Evolutionary conservation across 1,284 basidiomycete species (phyloP).

Genomic region (Leccinum holopus): DNA sequence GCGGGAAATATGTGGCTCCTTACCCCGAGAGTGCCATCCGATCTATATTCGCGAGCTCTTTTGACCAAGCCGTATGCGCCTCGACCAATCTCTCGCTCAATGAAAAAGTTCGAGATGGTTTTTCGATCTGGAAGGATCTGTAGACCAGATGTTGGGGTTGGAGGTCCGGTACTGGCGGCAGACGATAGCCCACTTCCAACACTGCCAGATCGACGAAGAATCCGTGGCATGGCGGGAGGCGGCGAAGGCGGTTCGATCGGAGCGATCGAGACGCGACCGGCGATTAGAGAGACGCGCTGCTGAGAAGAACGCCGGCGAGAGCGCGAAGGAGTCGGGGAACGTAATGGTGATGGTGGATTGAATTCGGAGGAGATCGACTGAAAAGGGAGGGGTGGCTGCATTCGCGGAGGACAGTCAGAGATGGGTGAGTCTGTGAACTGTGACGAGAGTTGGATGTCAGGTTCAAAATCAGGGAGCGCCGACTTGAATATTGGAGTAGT

Average conservation of each 20-base stretch:
- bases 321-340: constrained; percentile 52
- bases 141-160: constrained; percentile 53
- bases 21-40: constrained; percentile 80
- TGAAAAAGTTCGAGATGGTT: constrained; percentile 75
- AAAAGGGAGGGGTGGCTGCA: constrained; percentile 17
- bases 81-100: constrained; percentile 86
- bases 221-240: constrained; percentile 55
- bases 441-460: constrained; percentile 13
- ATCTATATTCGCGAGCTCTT: constrained; percentile 76
- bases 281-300: constrained; percentile 76
- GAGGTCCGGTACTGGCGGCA: constrained; percentile 58
- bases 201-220: constrained; percentile 60
- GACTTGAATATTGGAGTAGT: constrained; percentile 13
- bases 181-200: constrained; percentile 60
- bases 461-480: constrained; percentile 3
- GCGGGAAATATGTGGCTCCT: constrained; percentile 35
- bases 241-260: constrained; percentile 67
- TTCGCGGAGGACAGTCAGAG: constrained; percentile 22
- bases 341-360: constrained; percentile 32
- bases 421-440: constrained; percentile 27
- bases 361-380: constrained; percentile 20
- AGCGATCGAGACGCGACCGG: constrained; percentile 72
- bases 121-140: constrained; percentile 56
- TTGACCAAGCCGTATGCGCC: constrained; percentile 99
- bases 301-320: constrained; percentile 75